A percentile compares a stretch with the other conserved stretches of the same genome.
Evolutionary conservation across 108 stramenopile genomes (phyloP).

Genomic region (Cylindrotheca closterium): DNA sequence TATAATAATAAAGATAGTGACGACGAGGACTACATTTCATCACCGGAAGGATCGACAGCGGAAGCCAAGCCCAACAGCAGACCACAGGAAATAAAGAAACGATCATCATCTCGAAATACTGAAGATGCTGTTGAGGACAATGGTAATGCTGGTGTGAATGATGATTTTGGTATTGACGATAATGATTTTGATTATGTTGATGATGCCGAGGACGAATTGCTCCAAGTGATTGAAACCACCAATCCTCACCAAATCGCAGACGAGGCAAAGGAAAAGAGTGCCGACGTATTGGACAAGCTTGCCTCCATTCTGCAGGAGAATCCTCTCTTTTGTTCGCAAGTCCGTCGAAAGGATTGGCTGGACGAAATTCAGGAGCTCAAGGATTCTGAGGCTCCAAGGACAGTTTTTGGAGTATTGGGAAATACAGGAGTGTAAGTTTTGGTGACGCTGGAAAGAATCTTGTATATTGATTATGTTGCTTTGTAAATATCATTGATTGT

Average conservation of each 20-base stretch:
- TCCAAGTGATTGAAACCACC: constrained; percentile 2
- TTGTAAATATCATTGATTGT: neutral
- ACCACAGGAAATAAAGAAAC: neutral
- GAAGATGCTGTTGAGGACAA: neutral
- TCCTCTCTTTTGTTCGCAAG: no score
- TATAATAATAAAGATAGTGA: no score
- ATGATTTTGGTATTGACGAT: constrained; percentile 5
- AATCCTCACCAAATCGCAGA: constrained; percentile 28
- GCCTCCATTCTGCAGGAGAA: no score
- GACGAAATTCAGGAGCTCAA: constrained; percentile 4
- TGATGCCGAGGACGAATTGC: neutral
- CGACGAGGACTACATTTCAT: no score
- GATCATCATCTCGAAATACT: neutral
- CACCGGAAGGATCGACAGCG: constrained; percentile 1
- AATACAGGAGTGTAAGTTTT: constrained; percentile 32
- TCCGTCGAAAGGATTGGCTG: no score
- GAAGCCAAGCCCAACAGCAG: constrained; percentile 3
- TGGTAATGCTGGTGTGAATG: neutral
- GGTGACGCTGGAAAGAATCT: neutral
- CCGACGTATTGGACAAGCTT: no score
- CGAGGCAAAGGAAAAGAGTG: constrained; percentile 30
- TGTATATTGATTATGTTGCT: neutral
- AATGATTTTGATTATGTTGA: neutral
- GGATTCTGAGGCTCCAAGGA: constrained; percentile 6
- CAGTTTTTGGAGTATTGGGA: constrained; percentile 25